Evolutionary conservation across 305 asterid species (phyloP), one percentile per base, ranked within the genome.

Genomic region (Fraxinus latifolia): DNA sequence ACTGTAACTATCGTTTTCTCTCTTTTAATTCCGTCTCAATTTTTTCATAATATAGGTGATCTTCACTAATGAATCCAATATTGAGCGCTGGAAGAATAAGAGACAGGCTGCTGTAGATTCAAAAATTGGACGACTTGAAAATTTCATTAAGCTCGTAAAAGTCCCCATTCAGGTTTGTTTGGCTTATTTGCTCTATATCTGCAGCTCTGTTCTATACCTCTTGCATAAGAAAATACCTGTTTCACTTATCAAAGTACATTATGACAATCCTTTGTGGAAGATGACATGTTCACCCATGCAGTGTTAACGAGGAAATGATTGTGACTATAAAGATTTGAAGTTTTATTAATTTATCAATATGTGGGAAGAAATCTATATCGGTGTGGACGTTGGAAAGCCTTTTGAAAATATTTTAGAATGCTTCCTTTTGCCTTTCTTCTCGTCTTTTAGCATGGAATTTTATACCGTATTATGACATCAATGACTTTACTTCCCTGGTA

Each of bases 21-120:
- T 23, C 80, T 72, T 77, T 15, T 17, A 25, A 80, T 73, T 0
- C 32, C 32, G 23, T 74, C 39, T 32, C 44, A 32, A n/a, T 70
- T 31, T 15, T 32, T 3, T 70, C 23, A 32, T 70, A 70, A 70
- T 74, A 80, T 79, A 94, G 99, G 99, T 96, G 34, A 96, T 96
- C 65, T 96, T 94, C 86, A 94, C 98, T 79, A 96, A 96, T 78
- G 99, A 94, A 85, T 89, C 98, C 79, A 94, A 96, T 73, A 96
- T 96, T 11, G 98, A 96, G 85, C 93, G 95, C 84, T 96, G 98
- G 99, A 96, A 91, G 93, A 96, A 96, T 27, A 96, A 91, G 89
- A 92, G 97, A 82, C 98, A 96, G 87, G 88, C 85, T 78, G 98
- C 99, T 74, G 92, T 96, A 76, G 99, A 94, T 89, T 96, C 98